Percentiles rank a stretch among this genome's conserved stretches.
Evolutionary conservation across 169 alveolate species (phyloP).

Genomic region (Plasmodium relictum): DNA sequence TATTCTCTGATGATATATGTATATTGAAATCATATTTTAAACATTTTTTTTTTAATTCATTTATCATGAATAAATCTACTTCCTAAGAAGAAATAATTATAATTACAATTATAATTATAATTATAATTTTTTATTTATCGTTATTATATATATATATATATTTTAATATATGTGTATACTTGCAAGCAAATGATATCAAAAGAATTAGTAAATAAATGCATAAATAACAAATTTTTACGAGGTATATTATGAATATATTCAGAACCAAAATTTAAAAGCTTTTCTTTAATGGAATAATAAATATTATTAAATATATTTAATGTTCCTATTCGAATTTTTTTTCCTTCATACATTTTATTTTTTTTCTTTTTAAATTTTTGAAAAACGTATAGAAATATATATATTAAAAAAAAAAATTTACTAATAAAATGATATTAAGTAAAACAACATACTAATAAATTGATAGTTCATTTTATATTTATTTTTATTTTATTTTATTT

Average conservation of each 20-base stretch:
- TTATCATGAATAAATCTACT: constrained; percentile 30
- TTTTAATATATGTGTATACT: too few species aligned
- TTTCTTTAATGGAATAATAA: constrained; percentile 7
- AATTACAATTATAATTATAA: not conserved
- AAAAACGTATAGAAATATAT: too few species aligned
- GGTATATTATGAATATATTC: not conserved
- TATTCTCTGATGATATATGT: constrained; percentile 4
- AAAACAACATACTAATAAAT: too few species aligned
- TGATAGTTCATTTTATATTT: too few species aligned
- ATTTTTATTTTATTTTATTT: too few species aligned
- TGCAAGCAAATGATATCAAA: constrained; percentile 46
- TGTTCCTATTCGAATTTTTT: constrained; percentile 43
- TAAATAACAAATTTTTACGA: constrained; percentile 10
- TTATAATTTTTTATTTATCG: too few species aligned
- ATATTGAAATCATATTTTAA: not conserved
- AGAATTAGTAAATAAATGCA: not conserved
- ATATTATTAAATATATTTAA: constrained; percentile 23
- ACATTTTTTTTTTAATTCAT: not conserved
- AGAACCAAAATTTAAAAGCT: not conserved
- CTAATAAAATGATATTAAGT: too few species aligned
- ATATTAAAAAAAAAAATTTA: too few species aligned
- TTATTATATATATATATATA: not conserved
- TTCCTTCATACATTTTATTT: constrained; percentile 18
- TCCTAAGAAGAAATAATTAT: constrained; percentile 14
- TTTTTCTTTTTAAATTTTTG: too few species aligned